Conservation (phyloP, 2,329 filamentous ascomycete species). For the Fusarium buharicum region DNA sequence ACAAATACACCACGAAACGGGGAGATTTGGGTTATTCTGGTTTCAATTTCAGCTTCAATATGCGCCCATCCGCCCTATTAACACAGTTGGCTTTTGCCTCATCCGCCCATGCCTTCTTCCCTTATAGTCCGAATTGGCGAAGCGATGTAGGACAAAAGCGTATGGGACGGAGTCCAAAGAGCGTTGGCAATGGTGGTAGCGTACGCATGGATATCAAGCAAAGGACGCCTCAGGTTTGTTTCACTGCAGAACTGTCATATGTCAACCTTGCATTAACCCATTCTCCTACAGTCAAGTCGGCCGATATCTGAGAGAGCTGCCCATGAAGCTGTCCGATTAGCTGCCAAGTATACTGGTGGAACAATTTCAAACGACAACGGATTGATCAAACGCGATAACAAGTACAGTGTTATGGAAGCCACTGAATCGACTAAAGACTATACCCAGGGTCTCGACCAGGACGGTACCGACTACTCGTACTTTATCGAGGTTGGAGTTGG, state of each 20-base stretch:
- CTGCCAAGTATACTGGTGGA: slow-evolving; percentile 52
- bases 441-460: slow-evolving; percentile 68
- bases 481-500: slow-evolving; percentile 69
- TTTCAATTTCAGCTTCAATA: slow-evolving; percentile 44
- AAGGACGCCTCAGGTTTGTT: slow-evolving; percentile 49
- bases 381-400: slow-evolving; percentile 55
- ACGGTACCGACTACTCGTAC: slow-evolving; percentile 74
- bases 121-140: slow-evolving; percentile 55
- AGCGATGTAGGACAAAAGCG: slow-evolving; percentile 43
- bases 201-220: slow-evolving; percentile 57
- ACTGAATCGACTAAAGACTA: slow-evolving; percentile 57
- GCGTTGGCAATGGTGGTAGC: slow-evolving; percentile 30
- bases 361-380: slow-evolving; percentile 18
- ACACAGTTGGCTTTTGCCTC: slow-evolving; percentile 60
- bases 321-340: slow-evolving; percentile 52
- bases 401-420: slow-evolving; percentile 60
- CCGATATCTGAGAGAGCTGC: slow-evolving; percentile 51
- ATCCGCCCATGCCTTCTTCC: slow-evolving; percentile 60
- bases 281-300: slow-evolving; percentile 46
- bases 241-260: slow-evolving; percentile 7
- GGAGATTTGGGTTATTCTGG: slow-evolving; percentile 14
- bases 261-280: slow-evolving; percentile 25
- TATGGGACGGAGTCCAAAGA: slow-evolving; percentile 40
- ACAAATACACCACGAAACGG: not conserved
- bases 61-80: slow-evolving; percentile 55